A percentile compares a stretch with the other conserved stretches of the same genome.
phyloP scores from a whole-genome alignment of 371 early-diverging fungal genomes.

The Rhizopus arrhizus region DNA sequence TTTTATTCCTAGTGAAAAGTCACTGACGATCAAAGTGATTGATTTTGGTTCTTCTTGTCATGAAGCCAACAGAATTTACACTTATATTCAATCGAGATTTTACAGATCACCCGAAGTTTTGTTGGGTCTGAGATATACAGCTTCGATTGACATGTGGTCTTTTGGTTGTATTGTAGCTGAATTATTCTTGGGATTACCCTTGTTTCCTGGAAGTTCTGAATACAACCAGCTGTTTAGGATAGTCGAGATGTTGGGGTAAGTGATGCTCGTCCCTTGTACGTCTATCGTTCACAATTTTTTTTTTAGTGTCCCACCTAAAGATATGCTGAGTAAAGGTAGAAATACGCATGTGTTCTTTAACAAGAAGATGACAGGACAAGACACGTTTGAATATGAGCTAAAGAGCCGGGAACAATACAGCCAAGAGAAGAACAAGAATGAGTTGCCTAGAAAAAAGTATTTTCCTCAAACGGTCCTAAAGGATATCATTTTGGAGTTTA shows the following conservation, averaged over 20 bases:
- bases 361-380: constrained; percentile 30
- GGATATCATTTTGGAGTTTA: constrained; percentile 80
- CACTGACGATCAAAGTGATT: constrained; percentile 93
- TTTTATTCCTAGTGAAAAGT: constrained; percentile 61
- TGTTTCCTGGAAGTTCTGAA: constrained; percentile 95
- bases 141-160: constrained; percentile 99
- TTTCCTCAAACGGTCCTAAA: constrained; percentile 76
- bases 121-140: constrained; percentile 90
- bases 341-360: constrained; percentile 34
- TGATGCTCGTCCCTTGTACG: not conserved
- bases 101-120: constrained; percentile 98
- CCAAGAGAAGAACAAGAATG: constrained; percentile 68
- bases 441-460: constrained; percentile 87
- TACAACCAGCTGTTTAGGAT: constrained; percentile 93
- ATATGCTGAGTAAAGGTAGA: constrained; percentile 44
- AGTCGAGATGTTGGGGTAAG: constrained; percentile 85
- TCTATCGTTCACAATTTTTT: not conserved
- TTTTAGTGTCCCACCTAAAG: constrained; percentile 35
- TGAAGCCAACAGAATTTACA: constrained; percentile 87
- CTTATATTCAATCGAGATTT: constrained; percentile 97
- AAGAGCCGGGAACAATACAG: constrained; percentile 86
- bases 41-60: constrained; percentile 98
- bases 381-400: constrained; percentile 61
- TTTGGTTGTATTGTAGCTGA: constrained; percentile 99
- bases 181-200: constrained; percentile 87